Evolutionary conservation across 2,329 filamentous ascomycete species (phyloP), one percentile per base, ranked within the genome.

Genomic region (Epichloe brachyelytri): DNA sequence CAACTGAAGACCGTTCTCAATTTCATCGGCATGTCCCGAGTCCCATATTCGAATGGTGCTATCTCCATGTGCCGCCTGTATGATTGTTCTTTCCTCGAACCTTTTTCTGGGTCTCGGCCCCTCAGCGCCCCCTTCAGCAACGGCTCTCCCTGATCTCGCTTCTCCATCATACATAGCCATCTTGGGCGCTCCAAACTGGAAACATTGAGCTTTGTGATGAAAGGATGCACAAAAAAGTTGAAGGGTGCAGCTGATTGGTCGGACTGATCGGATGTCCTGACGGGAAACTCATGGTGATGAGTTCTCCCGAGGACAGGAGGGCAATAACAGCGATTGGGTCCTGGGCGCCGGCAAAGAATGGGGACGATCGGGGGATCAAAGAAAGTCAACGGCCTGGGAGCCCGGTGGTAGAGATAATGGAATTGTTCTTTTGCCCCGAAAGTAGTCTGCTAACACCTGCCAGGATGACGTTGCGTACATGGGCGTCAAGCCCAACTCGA

Each of bases 11-110:
- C 80, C 76, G 60, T 97, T 97, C 66, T 98, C 93, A 48, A 98
- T 86, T 60, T 96, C 88, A 62, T 98, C 93, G 14, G 82, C 86
- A 60, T 95, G 86, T 0, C 93, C 93, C 19, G 85, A 80, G 66
- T 98, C 93, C 89, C 90, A 98, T 6, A 97, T 73, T 34, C 90
- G 78, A n/a, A 98, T 75, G 0, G 86, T 94, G 49, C 90, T 88
- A 66, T 98, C 93, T 3, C 85, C 88, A 65, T 98, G 91, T 0
- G 88, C 85, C 4, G 87, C 88, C 54, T 91, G 85, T 6, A 95
- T 77, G 43, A 97, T 79, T 52, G 89, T 95, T 46, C 93, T 80
- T 54, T 83, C 78, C 61, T 95, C 89, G 58, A 87, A 90, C 55
- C 87, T 75, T 59, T 88, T 86, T 40, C 87, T 71, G 6, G 83